A percentile compares a stretch with the other conserved stretches of the same genome.
phyloP scores from a whole-genome alignment of 2,329 filamentous ascomycete genomes.

The Venturia oleaginea region DNA sequence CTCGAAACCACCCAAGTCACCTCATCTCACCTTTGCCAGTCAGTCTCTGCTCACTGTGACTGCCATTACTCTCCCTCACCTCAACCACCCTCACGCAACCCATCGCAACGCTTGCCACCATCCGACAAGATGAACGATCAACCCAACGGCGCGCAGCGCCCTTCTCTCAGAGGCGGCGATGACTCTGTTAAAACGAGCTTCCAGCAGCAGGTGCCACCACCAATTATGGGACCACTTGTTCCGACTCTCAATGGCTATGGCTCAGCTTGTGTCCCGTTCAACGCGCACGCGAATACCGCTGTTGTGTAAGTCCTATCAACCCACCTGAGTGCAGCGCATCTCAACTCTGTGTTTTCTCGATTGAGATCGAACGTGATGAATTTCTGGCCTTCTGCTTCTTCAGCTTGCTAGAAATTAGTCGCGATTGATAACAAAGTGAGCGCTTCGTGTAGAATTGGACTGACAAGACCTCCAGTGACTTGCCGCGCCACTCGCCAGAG shows the following conservation, averaged over 20 bases:
- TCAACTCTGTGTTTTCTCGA: neutral
- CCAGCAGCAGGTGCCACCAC: neutral
- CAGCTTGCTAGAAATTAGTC: neutral
- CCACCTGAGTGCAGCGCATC: neutral
- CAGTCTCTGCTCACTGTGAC: neutral
- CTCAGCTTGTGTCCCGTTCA: neutral
- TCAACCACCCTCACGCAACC: neutral
- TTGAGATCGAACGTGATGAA: too few relatives aligned
- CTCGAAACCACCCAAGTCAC: neutral
- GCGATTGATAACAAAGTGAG: neutral
- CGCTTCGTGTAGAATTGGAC: neutral
- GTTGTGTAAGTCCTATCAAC: neutral
- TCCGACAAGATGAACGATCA: neutral
- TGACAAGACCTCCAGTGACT: neutral
- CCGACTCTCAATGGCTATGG: neutral
- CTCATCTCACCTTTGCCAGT: neutral
- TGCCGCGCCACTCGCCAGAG: neutral
- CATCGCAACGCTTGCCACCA: neutral
- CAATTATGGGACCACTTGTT: neutral
- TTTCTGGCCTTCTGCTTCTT: too few relatives aligned
- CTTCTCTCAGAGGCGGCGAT: neutral
- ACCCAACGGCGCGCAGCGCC: neutral
- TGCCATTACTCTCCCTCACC: too few relatives aligned
- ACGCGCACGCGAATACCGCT: neutral
- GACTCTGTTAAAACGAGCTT: neutral